Conservation (phyloP, 192 early-diverging fungal genomes). For the Mortierella alpina region DNA sequence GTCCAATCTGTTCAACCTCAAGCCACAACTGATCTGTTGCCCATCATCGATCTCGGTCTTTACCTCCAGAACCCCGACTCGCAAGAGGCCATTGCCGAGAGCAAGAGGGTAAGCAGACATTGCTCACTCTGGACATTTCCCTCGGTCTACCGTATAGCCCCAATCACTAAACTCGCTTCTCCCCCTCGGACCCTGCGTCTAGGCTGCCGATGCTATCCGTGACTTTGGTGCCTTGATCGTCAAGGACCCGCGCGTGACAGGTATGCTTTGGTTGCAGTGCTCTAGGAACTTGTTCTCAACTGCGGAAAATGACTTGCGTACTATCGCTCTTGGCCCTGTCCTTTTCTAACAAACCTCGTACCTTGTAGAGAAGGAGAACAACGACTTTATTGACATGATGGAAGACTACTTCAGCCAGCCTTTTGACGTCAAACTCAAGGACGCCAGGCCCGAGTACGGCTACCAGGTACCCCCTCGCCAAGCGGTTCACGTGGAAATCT, state of each 20-base stretch:
- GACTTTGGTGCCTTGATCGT: slow-evolving; percentile 73
- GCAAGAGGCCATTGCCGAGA: slow-evolving; percentile 62
- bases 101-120: slow-evolving; percentile 56
- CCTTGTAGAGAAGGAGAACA: slow-evolving; percentile 51
- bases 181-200: background rate
- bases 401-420: slow-evolving; percentile 79
- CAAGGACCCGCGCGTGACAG: slow-evolving; percentile 74
- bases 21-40: slow-evolving; percentile 53
- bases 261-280: slow-evolving; percentile 7
- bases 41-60: slow-evolving; percentile 68
- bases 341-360: background rate
- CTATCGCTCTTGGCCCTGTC: background rate
- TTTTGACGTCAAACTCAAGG: slow-evolving; percentile 67
- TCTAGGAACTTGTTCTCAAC: too few species aligned
- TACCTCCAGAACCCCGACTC: slow-evolving; percentile 66
- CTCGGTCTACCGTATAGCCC: background rate
- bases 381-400: slow-evolving; percentile 66
- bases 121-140: background rate
- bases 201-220: slow-evolving; percentile 71
- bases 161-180: background rate
- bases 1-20: slow-evolving; percentile 18
- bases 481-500: background rate
- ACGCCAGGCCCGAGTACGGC: slow-evolving; percentile 69
- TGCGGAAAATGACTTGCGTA: background rate
- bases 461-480: slow-evolving; percentile 50